A percentile compares a stretch with the other conserved stretches of the same genome.
Conservation (phyloP, 2,329 filamentous ascomycete genomes). For the Colletotrichum lentis region DNA sequence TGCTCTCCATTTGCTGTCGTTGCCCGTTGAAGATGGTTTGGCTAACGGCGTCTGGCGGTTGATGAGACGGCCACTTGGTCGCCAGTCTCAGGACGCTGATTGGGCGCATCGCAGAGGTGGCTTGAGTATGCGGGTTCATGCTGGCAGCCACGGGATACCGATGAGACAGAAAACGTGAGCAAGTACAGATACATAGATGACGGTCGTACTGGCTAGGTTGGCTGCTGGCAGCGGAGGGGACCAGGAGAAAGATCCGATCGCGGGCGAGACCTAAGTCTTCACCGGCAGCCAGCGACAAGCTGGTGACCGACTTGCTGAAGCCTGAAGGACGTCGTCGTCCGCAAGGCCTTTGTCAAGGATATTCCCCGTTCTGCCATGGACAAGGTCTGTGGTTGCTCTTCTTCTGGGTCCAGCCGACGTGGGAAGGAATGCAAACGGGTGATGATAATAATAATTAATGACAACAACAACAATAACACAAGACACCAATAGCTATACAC, state of each 20-base stretch:
- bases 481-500: neutral
- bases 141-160: conserved; percentile 12
- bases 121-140: conserved; percentile 33
- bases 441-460: too few relatives aligned
- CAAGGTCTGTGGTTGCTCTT: conserved; percentile 17
- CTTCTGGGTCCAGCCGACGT: neutral
- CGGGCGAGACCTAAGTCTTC: neutral
- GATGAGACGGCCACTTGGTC: conserved; percentile 38
- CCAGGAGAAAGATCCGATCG: conserved; percentile 2
- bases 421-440: neutral
- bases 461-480: neutral
- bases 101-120: conserved; percentile 22
- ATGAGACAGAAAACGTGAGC: neutral
- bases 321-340: conserved; percentile 1
- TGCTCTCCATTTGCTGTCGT: conserved; percentile 14
- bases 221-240: neutral
- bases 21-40: conserved; percentile 32
- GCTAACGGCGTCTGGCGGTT: conserved; percentile 38
- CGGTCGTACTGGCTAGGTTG: conserved; percentile 3
- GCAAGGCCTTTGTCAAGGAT: conserved; percentile 9
- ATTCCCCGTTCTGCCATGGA: conserved; percentile 26
- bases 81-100: conserved; percentile 38
- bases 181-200: neutral
- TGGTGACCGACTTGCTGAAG: conserved; percentile 1
- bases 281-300: conserved; percentile 5